Percentiles rank a stretch among this genome's conserved stretches.
These are phyloP conservation scores for Apophysomyces sp. DNA, from an alignment of 371 early-diverging fungal genomes.

Conservation along the genomic window DNA sequence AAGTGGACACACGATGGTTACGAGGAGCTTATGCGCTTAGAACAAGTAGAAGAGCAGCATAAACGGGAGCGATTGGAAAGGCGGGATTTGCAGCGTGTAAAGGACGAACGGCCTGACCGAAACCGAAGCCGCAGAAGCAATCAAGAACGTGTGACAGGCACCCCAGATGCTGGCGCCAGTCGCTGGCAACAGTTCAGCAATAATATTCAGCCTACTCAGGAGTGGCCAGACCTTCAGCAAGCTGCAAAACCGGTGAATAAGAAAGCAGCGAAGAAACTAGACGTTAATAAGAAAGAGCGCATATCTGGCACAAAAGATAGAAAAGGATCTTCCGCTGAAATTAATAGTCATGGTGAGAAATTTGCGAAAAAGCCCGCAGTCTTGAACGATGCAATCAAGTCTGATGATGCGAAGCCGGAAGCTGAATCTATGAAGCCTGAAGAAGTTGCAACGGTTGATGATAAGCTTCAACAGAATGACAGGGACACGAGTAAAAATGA, in stretches of 20 bases:
- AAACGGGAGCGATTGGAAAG: conserved; percentile 12
- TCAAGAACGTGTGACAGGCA: background rate
- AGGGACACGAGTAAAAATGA: too few relatives aligned
- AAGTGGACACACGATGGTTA: conserved; percentile 47
- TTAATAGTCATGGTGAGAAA: too few relatives aligned
- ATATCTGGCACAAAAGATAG: too few relatives aligned
- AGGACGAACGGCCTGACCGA: background rate
- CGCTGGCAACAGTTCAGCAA: background rate
- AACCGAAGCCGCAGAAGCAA: background rate
- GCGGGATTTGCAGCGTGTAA: background rate
- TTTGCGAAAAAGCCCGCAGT: too few relatives aligned
- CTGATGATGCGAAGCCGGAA: too few relatives aligned
- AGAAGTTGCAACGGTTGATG: too few relatives aligned
- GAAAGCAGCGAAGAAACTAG: background rate
- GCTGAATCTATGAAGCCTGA: too few relatives aligned
- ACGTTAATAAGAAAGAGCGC: background rate
- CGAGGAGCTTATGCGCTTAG: conserved; percentile 34
- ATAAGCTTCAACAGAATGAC: too few relatives aligned
- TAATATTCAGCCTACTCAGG: background rate
- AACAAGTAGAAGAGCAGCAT: conserved; percentile 29
- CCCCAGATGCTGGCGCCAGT: conserved; percentile 2
- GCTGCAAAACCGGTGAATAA: background rate
- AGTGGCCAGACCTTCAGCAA: background rate
- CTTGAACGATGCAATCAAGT: too few relatives aligned
- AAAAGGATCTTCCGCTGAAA: too few relatives aligned